Evolutionary conservation across 176 grass and related monocot genomes (phyloP).

Genomic region (Lolium rigidum): DNA sequence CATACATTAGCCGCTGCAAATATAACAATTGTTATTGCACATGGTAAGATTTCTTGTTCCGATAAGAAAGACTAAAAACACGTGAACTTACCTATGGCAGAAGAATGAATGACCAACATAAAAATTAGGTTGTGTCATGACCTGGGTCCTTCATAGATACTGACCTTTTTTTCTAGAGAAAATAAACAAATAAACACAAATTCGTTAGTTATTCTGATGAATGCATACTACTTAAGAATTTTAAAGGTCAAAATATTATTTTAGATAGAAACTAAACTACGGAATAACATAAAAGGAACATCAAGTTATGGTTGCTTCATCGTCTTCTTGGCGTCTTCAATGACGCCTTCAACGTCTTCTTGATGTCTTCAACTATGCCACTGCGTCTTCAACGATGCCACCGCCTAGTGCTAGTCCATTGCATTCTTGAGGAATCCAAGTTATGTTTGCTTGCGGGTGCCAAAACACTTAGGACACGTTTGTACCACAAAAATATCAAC

Average conservation of each 20-base stretch:
- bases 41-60: background rate
- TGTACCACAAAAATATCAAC: too few species aligned
- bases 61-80: background rate
- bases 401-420: too few species aligned
- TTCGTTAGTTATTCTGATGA: background rate
- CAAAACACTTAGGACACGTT: too few species aligned
- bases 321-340: too few species aligned
- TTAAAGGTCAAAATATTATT: background rate
- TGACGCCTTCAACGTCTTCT: too few species aligned
- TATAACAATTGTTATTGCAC: background rate
- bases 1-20: background rate
- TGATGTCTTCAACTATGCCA: too few species aligned
- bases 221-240: background rate
- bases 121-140: background rate
- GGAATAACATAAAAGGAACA: background rate
- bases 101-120: background rate
- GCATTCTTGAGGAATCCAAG: too few species aligned
- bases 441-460: too few species aligned
- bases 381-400: too few species aligned
- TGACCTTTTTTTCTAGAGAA: background rate
- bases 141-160: background rate
- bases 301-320: background rate
- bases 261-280: background rate
- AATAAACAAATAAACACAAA: background rate
- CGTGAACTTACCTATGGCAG: background rate